Evolutionary conservation across 805 yeast species (phyloP).

Genomic region (Ogataea populi-albae): DNA sequence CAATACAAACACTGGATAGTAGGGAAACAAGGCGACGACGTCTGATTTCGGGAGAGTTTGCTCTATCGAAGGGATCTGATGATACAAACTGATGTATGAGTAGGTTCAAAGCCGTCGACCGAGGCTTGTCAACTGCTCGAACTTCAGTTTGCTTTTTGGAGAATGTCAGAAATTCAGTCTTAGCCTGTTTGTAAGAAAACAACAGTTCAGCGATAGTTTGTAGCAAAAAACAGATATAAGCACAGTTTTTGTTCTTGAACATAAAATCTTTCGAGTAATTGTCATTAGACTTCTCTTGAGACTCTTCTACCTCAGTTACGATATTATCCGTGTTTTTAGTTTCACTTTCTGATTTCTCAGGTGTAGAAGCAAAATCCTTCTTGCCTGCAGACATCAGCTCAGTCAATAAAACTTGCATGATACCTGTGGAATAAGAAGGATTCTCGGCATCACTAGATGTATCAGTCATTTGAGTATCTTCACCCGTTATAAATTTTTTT

Average conservation of each 20-base stretch:
- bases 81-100: conserved; percentile 73
- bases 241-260: conserved; percentile 53
- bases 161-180: conserved; percentile 76
- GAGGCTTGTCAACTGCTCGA: conserved; percentile 52
- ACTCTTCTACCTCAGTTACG: conserved; percentile 21
- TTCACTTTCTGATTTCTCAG: conserved; percentile 17
- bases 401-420: conserved; percentile 58
- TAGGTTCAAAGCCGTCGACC: conserved; percentile 74
- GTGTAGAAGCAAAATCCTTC: conserved; percentile 24
- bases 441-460: conserved; percentile 22
- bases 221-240: conserved; percentile 65
- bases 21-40: conserved; percentile 58
- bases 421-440: conserved; percentile 40
- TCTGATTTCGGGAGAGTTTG: conserved; percentile 36
- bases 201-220: conserved; percentile 68
- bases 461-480: conserved; percentile 26
- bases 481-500: conserved; percentile 18
- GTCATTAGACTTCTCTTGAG: conserved; percentile 19
- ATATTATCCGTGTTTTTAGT: conserved; percentile 13
- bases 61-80: conserved; percentile 41
- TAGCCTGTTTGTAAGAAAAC: conserved; percentile 75
- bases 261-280: conserved; percentile 27
- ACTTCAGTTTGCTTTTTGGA: conserved; percentile 49
- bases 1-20: conserved; percentile 58
- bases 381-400: conserved; percentile 54